phyloP scores from a whole-genome alignment of 148 eudicot species.

The Drosera capensis region DNA sequence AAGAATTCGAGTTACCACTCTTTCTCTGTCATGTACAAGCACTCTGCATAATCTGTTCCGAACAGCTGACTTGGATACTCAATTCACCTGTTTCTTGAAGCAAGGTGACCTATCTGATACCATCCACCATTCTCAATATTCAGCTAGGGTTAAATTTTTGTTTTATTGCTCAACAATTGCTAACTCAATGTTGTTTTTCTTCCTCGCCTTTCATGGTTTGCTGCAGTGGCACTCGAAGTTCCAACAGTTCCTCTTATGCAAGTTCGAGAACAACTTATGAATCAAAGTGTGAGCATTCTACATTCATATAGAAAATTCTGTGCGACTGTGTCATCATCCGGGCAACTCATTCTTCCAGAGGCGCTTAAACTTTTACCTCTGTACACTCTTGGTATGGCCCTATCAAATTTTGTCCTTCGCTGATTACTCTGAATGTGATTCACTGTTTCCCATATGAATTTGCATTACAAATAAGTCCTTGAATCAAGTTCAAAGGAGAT shows the following conservation, averaged over 20 bases:
- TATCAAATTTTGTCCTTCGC: background rate
- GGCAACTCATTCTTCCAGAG: slow-evolving; percentile 99
- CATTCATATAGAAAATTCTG: slow-evolving; percentile 88
- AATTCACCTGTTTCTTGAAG: slow-evolving; percentile 79
- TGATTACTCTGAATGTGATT: background rate
- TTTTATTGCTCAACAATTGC: background rate
- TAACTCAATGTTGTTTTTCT: background rate
- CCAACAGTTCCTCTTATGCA: slow-evolving; percentile 57
- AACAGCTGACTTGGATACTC: slow-evolving; percentile 89
- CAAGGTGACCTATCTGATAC: slow-evolving; percentile 40
- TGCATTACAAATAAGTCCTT: too few relatives aligned
- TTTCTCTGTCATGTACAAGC: slow-evolving; percentile 86
- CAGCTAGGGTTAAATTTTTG: too few relatives aligned
- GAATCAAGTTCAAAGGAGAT: too few relatives aligned
- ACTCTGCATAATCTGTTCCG: slow-evolving; percentile 77
- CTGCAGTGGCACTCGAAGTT: slow-evolving; percentile 60
- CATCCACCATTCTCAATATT: background rate
- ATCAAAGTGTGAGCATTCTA: slow-evolving; percentile 66
- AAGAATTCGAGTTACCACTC: slow-evolving; percentile 80
- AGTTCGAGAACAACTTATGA: slow-evolving; percentile 75
- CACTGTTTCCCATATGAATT: too few relatives aligned
- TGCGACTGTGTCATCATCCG: slow-evolving; percentile 75
- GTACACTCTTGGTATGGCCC: slow-evolving; percentile 68
- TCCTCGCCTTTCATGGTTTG: slow-evolving; percentile 10
- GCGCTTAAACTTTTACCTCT: slow-evolving; percentile 89